Conservation (phyloP, 768 basidiomycete genomes). For the Pleurotus ostreatus region DNA sequence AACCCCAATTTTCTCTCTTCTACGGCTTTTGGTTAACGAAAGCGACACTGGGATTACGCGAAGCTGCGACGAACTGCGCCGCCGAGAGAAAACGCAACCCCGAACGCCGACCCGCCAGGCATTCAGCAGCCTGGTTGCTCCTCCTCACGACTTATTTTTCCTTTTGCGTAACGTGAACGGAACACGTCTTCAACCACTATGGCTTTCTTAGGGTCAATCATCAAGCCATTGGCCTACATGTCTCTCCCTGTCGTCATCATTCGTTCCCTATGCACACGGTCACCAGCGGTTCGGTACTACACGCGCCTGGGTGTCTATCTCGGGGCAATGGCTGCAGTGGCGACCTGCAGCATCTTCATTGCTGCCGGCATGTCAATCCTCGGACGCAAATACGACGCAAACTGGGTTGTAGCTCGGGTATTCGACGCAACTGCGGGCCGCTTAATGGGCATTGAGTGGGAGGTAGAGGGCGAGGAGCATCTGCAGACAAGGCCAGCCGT, state of each 20-base stretch:
- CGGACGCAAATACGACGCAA: slow-evolving; percentile 75
- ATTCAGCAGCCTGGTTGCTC: not conserved
- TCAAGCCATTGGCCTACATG: slow-evolving; percentile 73
- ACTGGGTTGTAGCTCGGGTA: slow-evolving; percentile 75
- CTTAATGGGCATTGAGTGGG: slow-evolving; percentile 61
- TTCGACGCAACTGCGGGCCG: slow-evolving; percentile 73
- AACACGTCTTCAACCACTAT: slow-evolving; percentile 30
- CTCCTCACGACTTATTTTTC: not conserved
- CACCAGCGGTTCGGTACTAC: slow-evolving; percentile 64
- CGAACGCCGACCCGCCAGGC: not conserved
- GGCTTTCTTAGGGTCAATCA: slow-evolving; percentile 56
- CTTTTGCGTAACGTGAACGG: not conserved
- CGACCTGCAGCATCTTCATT: slow-evolving; percentile 67
- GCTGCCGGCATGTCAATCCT: slow-evolving; percentile 62
- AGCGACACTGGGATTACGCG: not conserved
- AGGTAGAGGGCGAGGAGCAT: slow-evolving; percentile 85
- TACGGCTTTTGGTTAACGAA: not conserved
- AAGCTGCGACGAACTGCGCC: not conserved
- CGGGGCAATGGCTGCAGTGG: slow-evolving; percentile 64
- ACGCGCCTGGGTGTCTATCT: slow-evolving; percentile 70
- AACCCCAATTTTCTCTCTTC: not conserved
- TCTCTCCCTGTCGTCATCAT: slow-evolving; percentile 70
- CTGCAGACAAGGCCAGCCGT: slow-evolving; percentile 69
- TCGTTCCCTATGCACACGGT: slow-evolving; percentile 50
- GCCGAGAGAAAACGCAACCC: not conserved